Evolutionary conservation across 2,329 filamentous ascomycete genomes (phyloP), one percentile per base, ranked within the genome.

Genomic region (Graphium sp.): DNA sequence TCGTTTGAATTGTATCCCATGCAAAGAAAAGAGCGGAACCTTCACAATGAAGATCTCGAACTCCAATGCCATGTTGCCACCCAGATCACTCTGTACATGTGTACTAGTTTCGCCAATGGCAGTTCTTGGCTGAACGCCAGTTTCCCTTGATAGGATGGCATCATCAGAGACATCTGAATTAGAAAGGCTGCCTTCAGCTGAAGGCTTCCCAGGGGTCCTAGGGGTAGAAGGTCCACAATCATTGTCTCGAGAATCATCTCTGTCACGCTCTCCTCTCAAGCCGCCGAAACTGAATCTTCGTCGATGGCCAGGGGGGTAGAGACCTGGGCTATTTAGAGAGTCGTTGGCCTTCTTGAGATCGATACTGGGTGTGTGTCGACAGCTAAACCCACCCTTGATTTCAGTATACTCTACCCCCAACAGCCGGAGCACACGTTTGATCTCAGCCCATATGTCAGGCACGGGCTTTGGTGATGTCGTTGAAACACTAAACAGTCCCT

Each of bases 41-140:
- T 98, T 98, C 48, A 98, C 89, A 40, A 98, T 89, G 40, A 94
- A 74, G 37, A 95, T 93, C 48, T 98, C 89, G 46, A 95, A 98
- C 37, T 81, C 74, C 29, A 95, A 59, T 22, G 81, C 65, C 66
- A 92, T 75, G 50, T 72, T 87, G 33, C 73, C 77, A 4, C 84
- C 85, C 17, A 91, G 66, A 42, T 94, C 87, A 39, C 72, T 87
- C 48, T 92, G 83, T 15, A 94, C 84, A 34, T 89, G 82, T 4
- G 85, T 94, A 28, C 75, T 84, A 15, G 84, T 95, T 54, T 92
- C 89, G 14, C 83, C 87, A 2, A 81, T 72, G 2, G 76, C 66
- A n/a, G n/a, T n/a, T n/a, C n/a, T n/a, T n/a, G n/a, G n/a, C n/a
- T n/a, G n/a, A 18, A 31, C 20, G 5, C 31, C 25, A 7, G 28